Base-by-base conservation (phyloP, 2,329 filamentous ascomycete species). In the Lasiodiplodia sp. region DNA sequence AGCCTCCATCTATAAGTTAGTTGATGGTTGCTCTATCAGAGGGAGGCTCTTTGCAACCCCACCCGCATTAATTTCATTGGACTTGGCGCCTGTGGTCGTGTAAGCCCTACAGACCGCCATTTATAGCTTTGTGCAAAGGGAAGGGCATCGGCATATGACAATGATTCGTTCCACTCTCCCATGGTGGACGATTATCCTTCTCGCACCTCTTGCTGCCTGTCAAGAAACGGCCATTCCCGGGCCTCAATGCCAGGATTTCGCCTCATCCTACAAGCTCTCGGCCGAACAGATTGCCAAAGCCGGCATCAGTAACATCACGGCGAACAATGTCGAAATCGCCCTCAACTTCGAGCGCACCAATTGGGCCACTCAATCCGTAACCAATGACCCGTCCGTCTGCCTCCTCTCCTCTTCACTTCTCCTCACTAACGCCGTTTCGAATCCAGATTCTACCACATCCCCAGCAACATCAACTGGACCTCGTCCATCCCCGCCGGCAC, bases 321-420 rank as follows among this genome's bases (percentile, higher is more conserved):
- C 63, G 11, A 31, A 56, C 34, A 66, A 66, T 16, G 51, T 75
- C 31, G 71, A 78, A 40, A 56, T 72, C 4, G 75, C 74, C 0
- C 47, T 77, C 14, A 70, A 71, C 21, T 75, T 73, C 51, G 75
- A 78, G 56, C 71, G 73, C 4, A 71, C 71, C 18, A 76, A 77
- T 53, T 75, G 74, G 69, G 73, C 75, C 3, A 71, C 72, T 11
- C 69, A 68, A 18, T 71, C 71, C 4, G 72, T 74, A 2, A 66
- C 68, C 16, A 58, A 75, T 21, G 82, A 85, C 69, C 71, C 72
- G n/a, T 84, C 83, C 73, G 84, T 84, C 16, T 1, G 10, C 14
- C 21, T 34, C 52, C 3, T n/a, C 73, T 4, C 28, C 28, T 67
- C 75, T 2, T 18, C 31, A 37, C 77, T 79, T 18, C 28, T 69